Base-by-base conservation (phyloP, 139 green algal species). In the Tetraselmis chui region DNA sequence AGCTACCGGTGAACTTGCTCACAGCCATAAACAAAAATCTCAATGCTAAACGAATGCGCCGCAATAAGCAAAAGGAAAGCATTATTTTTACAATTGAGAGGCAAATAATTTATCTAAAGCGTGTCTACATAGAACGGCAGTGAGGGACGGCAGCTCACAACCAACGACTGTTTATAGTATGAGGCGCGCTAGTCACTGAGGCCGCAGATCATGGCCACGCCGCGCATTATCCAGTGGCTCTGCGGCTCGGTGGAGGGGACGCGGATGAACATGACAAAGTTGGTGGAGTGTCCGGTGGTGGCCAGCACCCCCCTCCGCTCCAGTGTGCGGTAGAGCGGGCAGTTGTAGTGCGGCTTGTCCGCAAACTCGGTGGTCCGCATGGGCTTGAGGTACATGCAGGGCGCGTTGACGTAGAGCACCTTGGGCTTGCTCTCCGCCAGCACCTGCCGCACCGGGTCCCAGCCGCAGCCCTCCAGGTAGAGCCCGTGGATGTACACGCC, bases 281-380 rank as follows among this genome's bases (percentile, higher is more conserved):
- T 97, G 30, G 93, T 96, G 29, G 85, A 92, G 88, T 96, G 93
- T 1, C 93, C 93, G 0, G 93, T 96, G 0, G 93, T 96, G 1
- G 91, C 89, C 79, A 97, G 85, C 58, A 94, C 88, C 2, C 93
- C 93, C 23, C 88, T 85, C 59, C 93, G 82, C 78, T 95, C 93
- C 1, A 85, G 86, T 1, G 93, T 96, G 30, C 92, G 88, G 81
- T 96, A 96, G 59, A 96, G 79, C 24, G 93, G 93, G 85, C 92
- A 95, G 59, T 87, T 89, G 87, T 97, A 97, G 79, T 94, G 89
- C 31, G 80, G 80, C 75, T 89, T 91, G 2, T 75, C 75, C 24
- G 78, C 25, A 28, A 80, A 78, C 67, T 91, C 30, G 28, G 90
- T 88, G 1, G 80, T 59, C 0, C 75, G 78, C 78, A 87, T 89